Percentiles rank a stretch among this genome's conserved stretches.
phyloP scores from a whole-genome alignment of 2,329 filamentous ascomycete genomes.

The Sporothrix variecibatus region DNA sequence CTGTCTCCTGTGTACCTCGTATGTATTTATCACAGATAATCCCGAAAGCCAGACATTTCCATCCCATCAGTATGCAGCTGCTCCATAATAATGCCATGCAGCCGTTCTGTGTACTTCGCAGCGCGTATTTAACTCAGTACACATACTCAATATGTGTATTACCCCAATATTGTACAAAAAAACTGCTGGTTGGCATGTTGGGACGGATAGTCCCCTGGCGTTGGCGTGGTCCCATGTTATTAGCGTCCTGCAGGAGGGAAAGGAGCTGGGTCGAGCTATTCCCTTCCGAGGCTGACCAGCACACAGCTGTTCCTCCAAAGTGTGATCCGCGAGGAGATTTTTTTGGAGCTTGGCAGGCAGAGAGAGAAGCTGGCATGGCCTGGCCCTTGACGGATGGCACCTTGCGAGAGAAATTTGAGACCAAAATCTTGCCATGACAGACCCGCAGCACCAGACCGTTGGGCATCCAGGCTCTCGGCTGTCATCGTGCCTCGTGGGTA shows the following conservation, averaged over 20 bases:
- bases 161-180: not conserved
- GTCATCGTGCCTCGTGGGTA: not conserved
- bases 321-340: not conserved
- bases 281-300: not conserved
- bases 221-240: constrained; percentile 6
- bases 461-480: not conserved
- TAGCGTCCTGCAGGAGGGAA: constrained; percentile 12
- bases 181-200: constrained; percentile 4
- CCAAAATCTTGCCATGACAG: not conserved
- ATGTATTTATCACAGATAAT: not conserved
- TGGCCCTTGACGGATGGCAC: not conserved
- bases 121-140: not conserved
- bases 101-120: not conserved
- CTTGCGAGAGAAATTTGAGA: not conserved
- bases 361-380: not conserved
- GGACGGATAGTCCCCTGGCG: constrained; percentile 18
- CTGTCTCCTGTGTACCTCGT: not conserved
- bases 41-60: not conserved
- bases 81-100: not conserved
- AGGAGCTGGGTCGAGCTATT: constrained; percentile 15
- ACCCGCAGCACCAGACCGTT: not conserved
- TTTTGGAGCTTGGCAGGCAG: not conserved
- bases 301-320: not conserved
- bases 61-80: not conserved
- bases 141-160: not conserved